Conservation (phyloP, 2,329 filamentous ascomycete species). For the Paecilomyces sp. region DNA sequence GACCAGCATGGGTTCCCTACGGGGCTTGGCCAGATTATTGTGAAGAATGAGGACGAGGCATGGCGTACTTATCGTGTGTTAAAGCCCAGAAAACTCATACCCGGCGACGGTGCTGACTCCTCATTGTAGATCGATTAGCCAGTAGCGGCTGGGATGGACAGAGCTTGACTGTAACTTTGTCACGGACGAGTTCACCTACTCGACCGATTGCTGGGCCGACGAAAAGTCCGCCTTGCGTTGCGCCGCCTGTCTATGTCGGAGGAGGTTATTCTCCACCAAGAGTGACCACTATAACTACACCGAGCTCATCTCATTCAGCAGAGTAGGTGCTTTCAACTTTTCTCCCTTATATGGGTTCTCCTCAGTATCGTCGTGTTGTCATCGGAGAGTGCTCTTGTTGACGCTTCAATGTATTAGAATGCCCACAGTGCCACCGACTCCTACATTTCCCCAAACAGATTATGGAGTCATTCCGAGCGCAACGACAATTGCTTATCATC, state of each 20-base stretch:
- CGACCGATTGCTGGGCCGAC: conserved; percentile 36
- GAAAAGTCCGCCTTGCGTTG: conserved; percentile 25
- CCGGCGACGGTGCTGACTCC: background rate
- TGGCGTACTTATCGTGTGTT: conserved; percentile 36
- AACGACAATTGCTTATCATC: background rate
- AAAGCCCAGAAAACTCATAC: too few species aligned
- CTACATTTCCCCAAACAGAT: conserved; percentile 31
- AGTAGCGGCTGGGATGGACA: conserved; percentile 38
- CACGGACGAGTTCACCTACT: conserved; percentile 33
- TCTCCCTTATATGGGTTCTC: background rate
- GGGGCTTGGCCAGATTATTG: conserved; percentile 37
- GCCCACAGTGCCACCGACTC: conserved; percentile 18
- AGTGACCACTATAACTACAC: conserved; percentile 2
- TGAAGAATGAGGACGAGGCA: conserved; percentile 38
- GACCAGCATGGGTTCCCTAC: conserved; percentile 36
- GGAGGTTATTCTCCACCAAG: conserved; percentile 25
- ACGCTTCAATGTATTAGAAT: background rate
- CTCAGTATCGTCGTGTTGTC: background rate
- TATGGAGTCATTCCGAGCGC: background rate
- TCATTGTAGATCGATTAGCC: conserved; percentile 28
- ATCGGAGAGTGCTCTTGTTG: background rate
- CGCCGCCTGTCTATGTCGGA: conserved; percentile 17
- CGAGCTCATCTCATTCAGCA: background rate
- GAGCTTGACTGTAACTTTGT: conserved; percentile 34
- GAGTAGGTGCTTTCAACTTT: background rate